Base-by-base conservation (phyloP, 176 grass and related monocot species). In the Aechmea fasciata region DNA sequence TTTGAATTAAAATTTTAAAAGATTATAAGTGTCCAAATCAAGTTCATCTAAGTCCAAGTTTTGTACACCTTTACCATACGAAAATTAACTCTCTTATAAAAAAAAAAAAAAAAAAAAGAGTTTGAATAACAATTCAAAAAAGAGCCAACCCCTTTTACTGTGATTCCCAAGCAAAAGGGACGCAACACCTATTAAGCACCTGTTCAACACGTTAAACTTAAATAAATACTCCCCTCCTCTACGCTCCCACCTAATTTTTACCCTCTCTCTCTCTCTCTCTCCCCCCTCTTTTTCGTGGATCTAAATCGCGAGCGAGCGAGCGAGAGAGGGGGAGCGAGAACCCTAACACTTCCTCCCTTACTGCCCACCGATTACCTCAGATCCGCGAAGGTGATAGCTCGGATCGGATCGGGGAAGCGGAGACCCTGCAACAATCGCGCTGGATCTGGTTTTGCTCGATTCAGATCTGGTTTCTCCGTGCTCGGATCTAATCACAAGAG, bases 121-220 rank as follows among this genome's bases (percentile, higher is more conserved):
- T n/a, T 0, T 41, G 5, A 41, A 41, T 7, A 41, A 26, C 2
- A 41, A 41, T 23, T 23, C 6, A 41, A 41, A 6, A 41, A 3
- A 41, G 33, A 41, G 33, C 33, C 6, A 41, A 6, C 5, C 4
- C 33, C 33, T 41, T 6, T 6, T 41, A 41, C 33, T 41, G 33
- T 41, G 33, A 41, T 20, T 67, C 49, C 33, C 13, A 67, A 67
- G 65, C 65, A 67, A 67, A 29, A 49, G 65, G 15, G 65, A 67
- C 65, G 29, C 65, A 33, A 33, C 65, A 67, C 65, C 65, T 2
- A 67, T 67, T 47, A 63, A 63, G 10, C 23, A 63, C 23, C 55
- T 19, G n/a, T 61, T 61, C 55, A 19, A n/a, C 10, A 19, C 9
- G 55, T 61, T 61, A 61, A 61, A 61, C 14, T 14, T 41, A 66